Evolutionary conservation across 1,139 yeast genomes (phyloP), one percentile per base, ranked within the genome.

Genomic region (Wickerhamiella pararugosa): DNA sequence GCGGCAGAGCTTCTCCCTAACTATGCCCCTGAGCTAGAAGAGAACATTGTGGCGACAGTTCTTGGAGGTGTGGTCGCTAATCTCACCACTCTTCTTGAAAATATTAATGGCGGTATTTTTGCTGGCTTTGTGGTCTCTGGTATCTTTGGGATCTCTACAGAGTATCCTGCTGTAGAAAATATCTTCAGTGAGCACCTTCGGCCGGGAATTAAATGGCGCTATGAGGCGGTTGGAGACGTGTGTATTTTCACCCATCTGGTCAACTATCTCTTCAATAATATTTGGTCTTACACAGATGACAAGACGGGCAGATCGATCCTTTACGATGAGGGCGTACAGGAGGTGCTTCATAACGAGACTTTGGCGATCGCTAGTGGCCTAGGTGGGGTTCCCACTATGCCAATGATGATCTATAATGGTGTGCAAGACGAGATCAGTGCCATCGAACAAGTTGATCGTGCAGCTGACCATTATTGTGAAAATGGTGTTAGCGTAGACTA

Each of bases 11-110:
- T 55, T 27, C 54, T 48, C 30, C 47, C 46, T 1, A 27, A 43
- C 15, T 58, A 58, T 37, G 58, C 59, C 7, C 60, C 62, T 2
- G 61, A 58, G 27, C 45, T 57, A 15, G 37, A 36, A 10, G 40
- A 46, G 11, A 36, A 57, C 9, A 39, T 56, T 26, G 51, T 47
- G 31, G 59, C 49, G 6, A 54, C 48, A 4, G 57, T 57, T 1
- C 43, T 54, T 4, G 59, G 60, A 7, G 59, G 58, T 6, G 43
- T 46, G 32, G 47, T 55, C 15, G 49, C 50, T 25, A 55, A 56
- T 41, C 40, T 54, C 28, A 47, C 50, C 7, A 49, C 45, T 10
- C 44, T 48, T 42, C 30, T 53, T 25, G 25, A 40, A 7, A 37
- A 46, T 6, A 35, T 49, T 29, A 45, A 47, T 29, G 32, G 31